These are phyloP conservation scores for Aspergillus sp. DNA, from an alignment of 2,329 filamentous ascomycete species.

Conservation along the genomic window DNA sequence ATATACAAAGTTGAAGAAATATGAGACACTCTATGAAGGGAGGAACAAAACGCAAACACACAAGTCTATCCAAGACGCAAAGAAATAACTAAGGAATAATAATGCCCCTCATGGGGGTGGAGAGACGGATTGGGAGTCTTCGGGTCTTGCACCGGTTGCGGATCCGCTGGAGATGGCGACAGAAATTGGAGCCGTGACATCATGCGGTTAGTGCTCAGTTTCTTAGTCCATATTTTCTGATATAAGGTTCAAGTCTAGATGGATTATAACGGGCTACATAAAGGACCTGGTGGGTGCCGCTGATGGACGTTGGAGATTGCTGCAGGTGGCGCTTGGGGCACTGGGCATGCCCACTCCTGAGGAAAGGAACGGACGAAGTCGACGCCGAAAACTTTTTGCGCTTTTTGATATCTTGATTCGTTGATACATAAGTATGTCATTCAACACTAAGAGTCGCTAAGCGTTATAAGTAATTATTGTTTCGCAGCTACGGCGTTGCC, in stretches of 20 bases:
- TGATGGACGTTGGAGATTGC: too few species aligned
- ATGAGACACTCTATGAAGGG: slow-evolving; percentile 1
- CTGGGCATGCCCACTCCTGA: too few species aligned
- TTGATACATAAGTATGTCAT: background rate
- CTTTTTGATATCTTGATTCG: background rate
- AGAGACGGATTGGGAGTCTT: background rate
- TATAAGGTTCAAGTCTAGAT: background rate
- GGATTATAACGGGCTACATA: too few species aligned
- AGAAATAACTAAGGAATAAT: slow-evolving; percentile 3
- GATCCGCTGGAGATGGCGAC: slow-evolving; percentile 21
- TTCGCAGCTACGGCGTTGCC: slow-evolving; percentile 24
- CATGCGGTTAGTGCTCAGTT: slow-evolving; percentile 1
- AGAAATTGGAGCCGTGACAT: slow-evolving; percentile 20
- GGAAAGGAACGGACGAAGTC: too few species aligned
- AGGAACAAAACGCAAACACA: slow-evolving; percentile 5
- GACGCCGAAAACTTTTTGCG: too few species aligned
- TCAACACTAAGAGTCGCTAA: slow-evolving; percentile 2
- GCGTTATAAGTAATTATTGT: slow-evolving; percentile 5
- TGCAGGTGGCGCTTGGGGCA: too few species aligned
- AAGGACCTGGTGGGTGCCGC: too few species aligned
- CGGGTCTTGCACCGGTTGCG: slow-evolving; percentile 11
- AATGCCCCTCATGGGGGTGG: background rate
- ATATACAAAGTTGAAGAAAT: background rate
- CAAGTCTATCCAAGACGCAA: background rate
- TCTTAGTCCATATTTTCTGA: background rate